A percentile compares a stretch with the other conserved stretches of the same genome.
Conservation (phyloP, 768 basidiomycete genomes). For the Coprinopsis strossmayeri region DNA sequence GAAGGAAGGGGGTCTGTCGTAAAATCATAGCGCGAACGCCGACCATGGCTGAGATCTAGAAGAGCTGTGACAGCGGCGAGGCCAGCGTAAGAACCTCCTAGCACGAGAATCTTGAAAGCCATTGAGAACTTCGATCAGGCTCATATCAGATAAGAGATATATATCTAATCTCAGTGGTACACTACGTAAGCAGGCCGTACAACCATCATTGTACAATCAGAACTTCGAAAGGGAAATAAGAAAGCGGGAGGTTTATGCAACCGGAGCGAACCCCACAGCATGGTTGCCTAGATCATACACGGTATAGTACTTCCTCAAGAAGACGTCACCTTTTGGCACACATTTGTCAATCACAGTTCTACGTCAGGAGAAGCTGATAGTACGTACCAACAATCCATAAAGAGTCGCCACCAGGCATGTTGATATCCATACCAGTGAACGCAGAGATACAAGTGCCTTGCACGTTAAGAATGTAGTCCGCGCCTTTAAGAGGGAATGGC, state of each 20-base stretch:
- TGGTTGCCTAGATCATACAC: slow-evolving; percentile 76
- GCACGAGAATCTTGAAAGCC: no score
- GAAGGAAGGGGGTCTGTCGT: no score
- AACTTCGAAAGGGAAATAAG: neutral
- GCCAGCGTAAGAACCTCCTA: no score
- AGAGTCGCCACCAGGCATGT: slow-evolving; percentile 59
- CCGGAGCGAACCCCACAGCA: slow-evolving; percentile 78
- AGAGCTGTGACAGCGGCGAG: no score
- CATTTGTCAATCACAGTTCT: neutral
- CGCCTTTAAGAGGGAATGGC: slow-evolving; percentile 70
- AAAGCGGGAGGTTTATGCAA: slow-evolving; percentile 17
- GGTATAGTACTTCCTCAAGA: slow-evolving; percentile 89
- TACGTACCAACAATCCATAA: slow-evolving; percentile 83
- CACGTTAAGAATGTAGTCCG: slow-evolving; percentile 86
- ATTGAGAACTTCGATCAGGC: neutral
- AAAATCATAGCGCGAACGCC: no score
- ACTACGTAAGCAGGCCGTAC: no score
- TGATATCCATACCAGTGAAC: slow-evolving; percentile 90
- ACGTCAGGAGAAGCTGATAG: neutral
- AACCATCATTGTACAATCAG: neutral
- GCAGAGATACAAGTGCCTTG: slow-evolving; percentile 91
- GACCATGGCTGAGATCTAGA: no score
- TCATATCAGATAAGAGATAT: no score
- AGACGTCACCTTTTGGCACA: slow-evolving; percentile 76
- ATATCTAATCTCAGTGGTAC: no score